Conservation (phyloP, 1,284 basidiomycete species). For the Cutaneotrichosporon dermatis region DNA sequence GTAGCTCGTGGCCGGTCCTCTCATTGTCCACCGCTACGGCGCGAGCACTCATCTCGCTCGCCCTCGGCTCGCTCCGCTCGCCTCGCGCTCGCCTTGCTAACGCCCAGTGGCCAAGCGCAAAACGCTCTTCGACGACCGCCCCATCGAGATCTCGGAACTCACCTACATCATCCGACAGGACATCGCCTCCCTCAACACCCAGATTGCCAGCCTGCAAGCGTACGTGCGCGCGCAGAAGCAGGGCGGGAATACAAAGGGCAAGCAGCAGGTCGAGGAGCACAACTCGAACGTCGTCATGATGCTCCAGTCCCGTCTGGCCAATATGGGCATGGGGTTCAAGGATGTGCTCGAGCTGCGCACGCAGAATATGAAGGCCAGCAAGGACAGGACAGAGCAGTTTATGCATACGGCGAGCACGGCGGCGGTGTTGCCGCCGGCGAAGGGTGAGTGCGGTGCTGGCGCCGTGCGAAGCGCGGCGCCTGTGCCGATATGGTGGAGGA, state of each 20-base stretch:
- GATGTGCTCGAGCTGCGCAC: conserved; percentile 96
- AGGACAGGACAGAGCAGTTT: conserved; percentile 94
- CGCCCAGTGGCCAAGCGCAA: conserved; percentile 92
- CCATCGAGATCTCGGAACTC: conserved; percentile 97
- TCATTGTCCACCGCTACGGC: too few species aligned
- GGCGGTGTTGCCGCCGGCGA: conserved; percentile 64
- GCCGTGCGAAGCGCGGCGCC: too few species aligned
- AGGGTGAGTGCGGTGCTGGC: conserved; percentile 50
- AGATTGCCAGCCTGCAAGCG: conserved; percentile 85
- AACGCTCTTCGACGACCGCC: conserved; percentile 96
- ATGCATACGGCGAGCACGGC: conserved; percentile 79
- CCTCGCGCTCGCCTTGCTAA: background rate
- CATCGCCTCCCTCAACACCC: conserved; percentile 93
- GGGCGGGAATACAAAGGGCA: conserved; percentile 50
- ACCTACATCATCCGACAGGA: conserved; percentile 99
- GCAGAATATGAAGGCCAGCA: conserved; percentile 99
- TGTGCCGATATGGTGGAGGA: too few species aligned
- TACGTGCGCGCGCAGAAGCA: conserved; percentile 55
- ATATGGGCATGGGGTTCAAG: conserved; percentile 95
- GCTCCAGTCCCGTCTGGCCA: conserved; percentile 90
- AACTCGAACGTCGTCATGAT: conserved; percentile 96
- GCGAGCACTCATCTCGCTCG: too few species aligned
- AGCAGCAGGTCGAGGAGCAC: conserved; percentile 81
- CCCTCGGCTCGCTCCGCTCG: too few species aligned
- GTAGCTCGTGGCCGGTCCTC: too few species aligned